A percentile compares a stretch with the other conserved stretches of the same genome.
These are phyloP conservation scores for Claviceps purpurea DNA, from an alignment of 2,329 filamentous ascomycete genomes.

Conservation along the genomic window DNA sequence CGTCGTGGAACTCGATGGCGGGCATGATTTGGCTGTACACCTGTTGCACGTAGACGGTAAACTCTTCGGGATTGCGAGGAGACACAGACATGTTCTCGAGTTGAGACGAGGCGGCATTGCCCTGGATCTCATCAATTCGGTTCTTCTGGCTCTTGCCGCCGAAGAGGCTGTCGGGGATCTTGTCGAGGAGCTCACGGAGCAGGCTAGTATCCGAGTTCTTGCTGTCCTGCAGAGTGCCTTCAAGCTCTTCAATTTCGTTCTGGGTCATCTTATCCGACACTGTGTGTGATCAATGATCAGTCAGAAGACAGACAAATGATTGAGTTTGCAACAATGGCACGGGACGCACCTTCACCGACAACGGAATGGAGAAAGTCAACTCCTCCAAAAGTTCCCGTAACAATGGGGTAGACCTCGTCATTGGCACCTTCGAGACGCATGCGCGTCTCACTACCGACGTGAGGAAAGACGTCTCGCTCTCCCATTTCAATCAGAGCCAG, in stretches of 20 bases:
- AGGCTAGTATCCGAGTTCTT: conserved; percentile 55
- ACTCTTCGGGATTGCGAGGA: conserved; percentile 71
- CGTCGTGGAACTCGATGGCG: conserved; percentile 81
- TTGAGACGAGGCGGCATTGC: conserved; percentile 60
- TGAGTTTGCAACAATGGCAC: too few relatives aligned
- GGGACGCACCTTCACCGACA: conserved; percentile 44
- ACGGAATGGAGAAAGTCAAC: conserved; percentile 91
- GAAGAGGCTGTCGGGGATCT: conserved; percentile 70
- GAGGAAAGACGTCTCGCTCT: conserved; percentile 69
- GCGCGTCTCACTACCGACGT: conserved; percentile 64
- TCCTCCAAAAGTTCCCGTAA: conserved; percentile 88
- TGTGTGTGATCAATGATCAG: conserved; percentile 18
- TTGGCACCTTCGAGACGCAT: conserved; percentile 56
- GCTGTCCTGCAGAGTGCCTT: conserved; percentile 62
- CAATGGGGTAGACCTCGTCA: conserved; percentile 59
- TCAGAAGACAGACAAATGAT: neutral
- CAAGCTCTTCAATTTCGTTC: conserved; percentile 78
- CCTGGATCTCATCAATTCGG: conserved; percentile 68
- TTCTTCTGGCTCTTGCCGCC: conserved; percentile 60
- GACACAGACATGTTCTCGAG: conserved; percentile 62
- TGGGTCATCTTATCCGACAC: conserved; percentile 84
- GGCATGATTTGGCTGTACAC: conserved; percentile 74
- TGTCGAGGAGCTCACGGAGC: conserved; percentile 65
- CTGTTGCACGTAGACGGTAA: conserved; percentile 61
- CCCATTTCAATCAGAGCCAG: conserved; percentile 79